These are phyloP conservation scores for Aureobasidium musti DNA, from an alignment of 2,329 filamentous ascomycete genomes.

Conservation along the genomic window DNA sequence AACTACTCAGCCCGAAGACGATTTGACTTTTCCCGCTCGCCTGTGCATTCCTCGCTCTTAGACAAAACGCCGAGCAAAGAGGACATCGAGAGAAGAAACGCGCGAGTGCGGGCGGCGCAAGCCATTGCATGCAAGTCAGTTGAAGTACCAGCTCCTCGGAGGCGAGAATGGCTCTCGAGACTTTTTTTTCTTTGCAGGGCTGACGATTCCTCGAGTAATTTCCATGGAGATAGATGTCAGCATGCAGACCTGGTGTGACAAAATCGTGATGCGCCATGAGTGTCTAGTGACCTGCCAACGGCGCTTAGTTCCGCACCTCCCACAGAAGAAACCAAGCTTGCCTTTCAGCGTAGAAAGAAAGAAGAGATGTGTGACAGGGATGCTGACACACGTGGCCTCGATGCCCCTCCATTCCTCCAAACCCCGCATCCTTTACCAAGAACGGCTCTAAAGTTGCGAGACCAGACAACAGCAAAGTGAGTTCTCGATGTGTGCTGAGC, in stretches of 20 bases:
- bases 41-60: neutral
- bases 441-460: neutral
- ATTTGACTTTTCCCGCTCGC: neutral
- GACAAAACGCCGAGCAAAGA: neutral
- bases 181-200: conserved; percentile 6
- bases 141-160: conserved; percentile 16
- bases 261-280: neutral
- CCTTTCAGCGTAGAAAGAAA: conserved; percentile 8
- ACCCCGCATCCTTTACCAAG: neutral
- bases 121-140: conserved; percentile 17
- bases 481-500: neutral
- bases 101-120: conserved; percentile 10
- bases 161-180: neutral
- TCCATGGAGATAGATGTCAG: neutral
- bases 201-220: neutral
- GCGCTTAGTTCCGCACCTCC: neutral
- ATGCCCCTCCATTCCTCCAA: neutral
- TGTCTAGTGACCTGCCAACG: neutral
- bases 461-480: neutral
- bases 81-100: neutral
- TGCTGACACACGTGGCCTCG: neutral
- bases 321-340: neutral
- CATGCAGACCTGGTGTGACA: conserved; percentile 1
- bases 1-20: neutral
- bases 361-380: conserved; percentile 1